Evolutionary conservation across 495 filamentous ascomycete genomes (phyloP).

Genomic region (Stereocaulon alpinum): DNA sequence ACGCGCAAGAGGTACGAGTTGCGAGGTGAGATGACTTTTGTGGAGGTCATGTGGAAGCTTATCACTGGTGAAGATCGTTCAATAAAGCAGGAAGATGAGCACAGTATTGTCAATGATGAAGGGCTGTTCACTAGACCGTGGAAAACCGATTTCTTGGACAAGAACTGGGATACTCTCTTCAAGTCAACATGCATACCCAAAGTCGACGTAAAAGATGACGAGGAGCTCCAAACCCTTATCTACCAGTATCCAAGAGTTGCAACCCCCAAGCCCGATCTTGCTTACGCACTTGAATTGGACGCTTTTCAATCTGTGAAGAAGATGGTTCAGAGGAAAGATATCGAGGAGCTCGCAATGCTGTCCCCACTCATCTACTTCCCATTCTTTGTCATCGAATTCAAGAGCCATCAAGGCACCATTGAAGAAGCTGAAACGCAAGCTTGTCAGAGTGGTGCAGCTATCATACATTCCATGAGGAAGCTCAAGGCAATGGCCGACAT

Average conservation of each 20-base stretch:
- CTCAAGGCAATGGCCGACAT: not conserved
- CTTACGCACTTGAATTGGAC: not conserved
- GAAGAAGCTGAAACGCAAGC: not conserved
- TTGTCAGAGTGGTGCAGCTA: not conserved
- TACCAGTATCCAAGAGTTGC: too few relatives aligned
- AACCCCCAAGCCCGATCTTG: not conserved
- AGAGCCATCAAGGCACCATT: not conserved
- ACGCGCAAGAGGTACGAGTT: too few relatives aligned
- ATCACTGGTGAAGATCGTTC: too few relatives aligned
- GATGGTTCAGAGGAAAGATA: not conserved
- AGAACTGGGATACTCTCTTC: not conserved
- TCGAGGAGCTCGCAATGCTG: not conserved
- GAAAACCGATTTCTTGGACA: too few relatives aligned
- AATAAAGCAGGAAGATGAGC: too few relatives aligned
- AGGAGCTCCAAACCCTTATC: not conserved
- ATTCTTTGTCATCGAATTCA: slow-evolving; percentile 4
- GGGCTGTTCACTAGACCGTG: too few relatives aligned
- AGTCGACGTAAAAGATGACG: not conserved
- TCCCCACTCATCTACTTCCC: not conserved
- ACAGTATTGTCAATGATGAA: too few relatives aligned
- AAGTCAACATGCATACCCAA: not conserved
- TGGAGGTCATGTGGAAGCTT: too few relatives aligned
- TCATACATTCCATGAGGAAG: not conserved
- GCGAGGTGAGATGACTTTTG: too few relatives aligned
- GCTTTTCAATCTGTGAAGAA: too few relatives aligned